phyloP scores from a whole-genome alignment of 2,329 filamentous ascomycete species.

The Phyllosticta citribraziliensis region DNA sequence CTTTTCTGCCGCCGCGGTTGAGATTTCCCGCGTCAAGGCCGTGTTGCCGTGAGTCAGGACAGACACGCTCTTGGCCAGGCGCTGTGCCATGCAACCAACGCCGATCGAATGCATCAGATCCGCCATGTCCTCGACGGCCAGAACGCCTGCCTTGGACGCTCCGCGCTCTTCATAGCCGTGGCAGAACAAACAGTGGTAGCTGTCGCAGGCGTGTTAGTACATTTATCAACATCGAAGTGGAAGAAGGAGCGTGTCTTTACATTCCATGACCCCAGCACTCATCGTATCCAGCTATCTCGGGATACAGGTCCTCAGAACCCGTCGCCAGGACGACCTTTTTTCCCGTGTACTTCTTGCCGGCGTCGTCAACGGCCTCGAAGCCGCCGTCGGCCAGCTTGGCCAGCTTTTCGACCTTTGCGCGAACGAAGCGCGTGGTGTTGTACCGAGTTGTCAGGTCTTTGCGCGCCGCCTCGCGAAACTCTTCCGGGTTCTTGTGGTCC shows the following conservation, averaged over 20 bases:
- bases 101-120: neutral
- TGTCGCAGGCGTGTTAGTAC: neutral
- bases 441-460: neutral
- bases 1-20: neutral
- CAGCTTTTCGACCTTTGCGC: constrained; percentile 16
- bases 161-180: neutral
- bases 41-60: neutral
- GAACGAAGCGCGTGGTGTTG: neutral
- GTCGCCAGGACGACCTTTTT: constrained; percentile 47
- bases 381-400: constrained; percentile 13
- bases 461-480: neutral
- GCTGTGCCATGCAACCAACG: neutral
- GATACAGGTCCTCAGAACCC: constrained; percentile 43
- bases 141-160: neutral
- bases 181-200: constrained; percentile 2
- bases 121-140: neutral
- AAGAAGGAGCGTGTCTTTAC: neutral
- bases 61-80: neutral
- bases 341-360: constrained; percentile 37
- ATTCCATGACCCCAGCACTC: neutral
- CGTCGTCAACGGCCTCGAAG: constrained; percentile 30
- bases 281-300: constrained; percentile 28
- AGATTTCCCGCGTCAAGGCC: neutral
- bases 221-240: neutral
- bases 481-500: neutral